Evolutionary conservation across 2,329 filamentous ascomycete species (phyloP).

Genomic region (Daldinia eschscholtzii): DNA sequence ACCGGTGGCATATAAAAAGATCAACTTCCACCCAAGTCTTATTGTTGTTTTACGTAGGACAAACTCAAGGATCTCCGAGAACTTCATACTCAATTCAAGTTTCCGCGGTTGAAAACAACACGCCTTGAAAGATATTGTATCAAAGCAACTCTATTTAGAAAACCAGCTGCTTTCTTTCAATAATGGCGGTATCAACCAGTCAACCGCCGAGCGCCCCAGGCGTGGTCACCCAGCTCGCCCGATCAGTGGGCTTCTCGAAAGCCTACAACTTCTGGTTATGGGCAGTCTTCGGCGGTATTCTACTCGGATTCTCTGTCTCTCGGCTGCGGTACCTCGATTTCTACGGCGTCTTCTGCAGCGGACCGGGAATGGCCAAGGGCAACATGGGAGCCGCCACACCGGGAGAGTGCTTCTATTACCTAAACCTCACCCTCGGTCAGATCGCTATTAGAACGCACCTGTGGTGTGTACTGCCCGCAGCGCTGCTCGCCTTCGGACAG

Average conservation of each 20-base stretch:
- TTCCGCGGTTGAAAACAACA: background rate
- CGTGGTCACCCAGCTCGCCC: conserved; percentile 56
- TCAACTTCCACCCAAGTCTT: background rate
- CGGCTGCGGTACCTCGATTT: conserved; percentile 64
- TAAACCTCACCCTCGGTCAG: conserved; percentile 43
- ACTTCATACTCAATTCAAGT: conserved; percentile 5
- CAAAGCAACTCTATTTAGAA: background rate
- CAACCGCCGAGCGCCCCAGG: conserved; percentile 13
- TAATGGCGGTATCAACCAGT: conserved; percentile 19
- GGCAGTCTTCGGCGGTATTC: conserved; percentile 60
- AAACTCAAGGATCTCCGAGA: conserved; percentile 2
- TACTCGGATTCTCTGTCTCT: conserved; percentile 63
- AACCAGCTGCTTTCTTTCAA: conserved; percentile 1
- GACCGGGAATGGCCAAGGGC: conserved; percentile 12
- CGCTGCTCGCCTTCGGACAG: conserved; percentile 60
- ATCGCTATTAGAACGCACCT: conserved; percentile 62
- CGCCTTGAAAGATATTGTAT: conserved; percentile 1
- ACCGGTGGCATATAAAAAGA: conserved; percentile 1
- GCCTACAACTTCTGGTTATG: conserved; percentile 70
- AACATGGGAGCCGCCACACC: conserved; percentile 43
- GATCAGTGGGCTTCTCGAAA: conserved; percentile 66
- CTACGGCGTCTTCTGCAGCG: conserved; percentile 54
- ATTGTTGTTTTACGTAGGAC: background rate
- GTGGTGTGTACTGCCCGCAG: conserved; percentile 59
- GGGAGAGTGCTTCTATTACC: conserved; percentile 60